Evolutionary conservation across 345 rosid genomes (phyloP).

Genomic region (Cardamine chenopodiifolia): DNA sequence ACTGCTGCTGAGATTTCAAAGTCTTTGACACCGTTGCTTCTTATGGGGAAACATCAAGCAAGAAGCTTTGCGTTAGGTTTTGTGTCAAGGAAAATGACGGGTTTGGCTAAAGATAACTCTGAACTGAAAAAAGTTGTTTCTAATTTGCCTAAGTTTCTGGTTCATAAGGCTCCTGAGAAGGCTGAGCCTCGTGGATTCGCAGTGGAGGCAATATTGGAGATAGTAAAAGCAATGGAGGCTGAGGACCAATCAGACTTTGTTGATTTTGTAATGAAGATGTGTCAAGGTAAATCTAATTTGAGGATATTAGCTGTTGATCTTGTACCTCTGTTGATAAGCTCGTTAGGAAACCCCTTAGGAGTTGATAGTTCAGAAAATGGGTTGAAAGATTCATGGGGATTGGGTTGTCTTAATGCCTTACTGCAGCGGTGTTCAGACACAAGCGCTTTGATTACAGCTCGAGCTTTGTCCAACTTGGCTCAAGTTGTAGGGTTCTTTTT

Average conservation of each 20-base stretch:
- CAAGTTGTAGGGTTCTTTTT: conserved; percentile 71
- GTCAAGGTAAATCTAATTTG: conserved; percentile 67
- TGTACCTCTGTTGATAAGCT: conserved; percentile 57
- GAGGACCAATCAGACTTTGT: conserved; percentile 58
- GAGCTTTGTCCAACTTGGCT: conserved; percentile 80
- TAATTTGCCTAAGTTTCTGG: conserved; percentile 71
- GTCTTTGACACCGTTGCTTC: conserved; percentile 62
- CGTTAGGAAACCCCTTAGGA: conserved; percentile 55
- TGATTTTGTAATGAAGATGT: conserved; percentile 66
- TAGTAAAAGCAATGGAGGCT: conserved; percentile 60
- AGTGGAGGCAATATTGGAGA: conserved; percentile 77
- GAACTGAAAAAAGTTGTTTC: conserved; percentile 59
- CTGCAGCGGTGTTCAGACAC: conserved; percentile 71
- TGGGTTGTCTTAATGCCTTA: conserved; percentile 64
- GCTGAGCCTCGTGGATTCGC: conserved; percentile 81
- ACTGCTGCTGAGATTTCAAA: conserved; percentile 74
- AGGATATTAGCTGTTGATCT: conserved; percentile 86
- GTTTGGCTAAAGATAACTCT: conserved; percentile 42
- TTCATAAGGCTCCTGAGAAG: conserved; percentile 84
- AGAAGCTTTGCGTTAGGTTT: conserved; percentile 72
- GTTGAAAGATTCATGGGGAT: conserved; percentile 54
- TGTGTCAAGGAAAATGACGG: conserved; percentile 49
- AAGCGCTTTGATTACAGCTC: conserved; percentile 63
- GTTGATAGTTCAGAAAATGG: conserved; percentile 36
- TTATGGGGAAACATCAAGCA: conserved; percentile 63